Percentiles rank a stretch among this genome's conserved stretches.
Conservation (phyloP, 192 early-diverging fungal genomes). For the Phlyctochytrium planicorne region DNA sequence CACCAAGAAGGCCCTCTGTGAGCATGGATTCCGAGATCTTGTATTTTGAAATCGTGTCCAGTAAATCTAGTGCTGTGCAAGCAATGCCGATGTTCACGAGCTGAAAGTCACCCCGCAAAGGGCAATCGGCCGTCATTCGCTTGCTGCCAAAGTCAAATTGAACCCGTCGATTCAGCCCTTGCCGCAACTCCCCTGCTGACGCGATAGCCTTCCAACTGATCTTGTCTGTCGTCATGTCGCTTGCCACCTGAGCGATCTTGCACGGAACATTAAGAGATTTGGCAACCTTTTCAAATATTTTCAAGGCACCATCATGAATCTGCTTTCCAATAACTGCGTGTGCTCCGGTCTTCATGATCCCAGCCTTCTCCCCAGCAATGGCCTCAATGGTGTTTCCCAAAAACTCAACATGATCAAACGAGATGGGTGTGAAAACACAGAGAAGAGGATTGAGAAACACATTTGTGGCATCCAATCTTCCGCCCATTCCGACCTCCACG, state of each 20-base stretch:
- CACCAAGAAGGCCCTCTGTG: conserved; percentile 60
- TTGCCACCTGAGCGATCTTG: background rate
- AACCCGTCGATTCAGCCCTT: background rate
- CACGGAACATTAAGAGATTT: background rate
- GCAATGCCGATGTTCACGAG: conserved; percentile 76
- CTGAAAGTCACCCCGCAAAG: conserved; percentile 76
- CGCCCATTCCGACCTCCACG: conserved; percentile 83
- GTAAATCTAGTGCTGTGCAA: conserved; percentile 55
- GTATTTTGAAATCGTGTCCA: conserved; percentile 38
- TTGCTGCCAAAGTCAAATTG: conserved; percentile 1
- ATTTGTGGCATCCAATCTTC: conserved; percentile 81
- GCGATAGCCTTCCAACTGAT: background rate
- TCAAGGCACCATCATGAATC: conserved; percentile 34
- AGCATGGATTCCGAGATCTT: conserved; percentile 54
- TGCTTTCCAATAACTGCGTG: conserved; percentile 52
- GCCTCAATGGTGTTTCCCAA: conserved; percentile 65
- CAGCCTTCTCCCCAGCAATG: conserved; percentile 77
- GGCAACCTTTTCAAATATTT: conserved; percentile 14
- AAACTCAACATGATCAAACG: conserved; percentile 72
- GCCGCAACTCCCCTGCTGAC: background rate
- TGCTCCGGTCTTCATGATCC: conserved; percentile 63
- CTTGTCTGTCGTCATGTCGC: background rate
- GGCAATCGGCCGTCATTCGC: conserved; percentile 47
- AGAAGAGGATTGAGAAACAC: conserved; percentile 54
- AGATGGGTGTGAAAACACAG: conserved; percentile 67